Conservation (phyloP, 768 basidiomycete species). For the Tulasnella sp. region DNA sequence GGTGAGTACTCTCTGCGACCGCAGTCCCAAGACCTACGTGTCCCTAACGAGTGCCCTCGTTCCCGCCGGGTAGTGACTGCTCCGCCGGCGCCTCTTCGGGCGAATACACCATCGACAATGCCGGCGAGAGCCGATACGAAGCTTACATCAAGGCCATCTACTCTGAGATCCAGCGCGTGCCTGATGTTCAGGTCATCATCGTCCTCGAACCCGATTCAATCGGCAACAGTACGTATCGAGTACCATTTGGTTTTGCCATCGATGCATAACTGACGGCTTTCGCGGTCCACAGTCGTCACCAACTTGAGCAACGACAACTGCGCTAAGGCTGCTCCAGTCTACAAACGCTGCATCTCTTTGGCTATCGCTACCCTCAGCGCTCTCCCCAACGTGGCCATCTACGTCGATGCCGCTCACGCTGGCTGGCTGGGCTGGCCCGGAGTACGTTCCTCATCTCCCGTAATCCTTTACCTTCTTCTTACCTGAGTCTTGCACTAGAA, state of each 20-base stretch:
- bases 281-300: not conserved
- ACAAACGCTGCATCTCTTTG: conserved; percentile 17
- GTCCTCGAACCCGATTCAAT: conserved; percentile 28
- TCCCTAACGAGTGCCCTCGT: not conserved
- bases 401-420: conserved; percentile 28
- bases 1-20: conserved; percentile 9
- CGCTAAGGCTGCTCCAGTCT: conserved; percentile 22
- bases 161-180: conserved; percentile 19
- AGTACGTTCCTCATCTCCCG: not conserved
- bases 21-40: no score
- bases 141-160: conserved; percentile 2
- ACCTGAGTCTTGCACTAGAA: conserved; percentile 19
- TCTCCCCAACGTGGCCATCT: conserved; percentile 23
- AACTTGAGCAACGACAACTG: conserved; percentile 20
- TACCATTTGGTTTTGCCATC: conserved; percentile 2
- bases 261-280: conserved; percentile 17
- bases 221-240: conserved; percentile 21
- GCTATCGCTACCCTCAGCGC: conserved; percentile 24
- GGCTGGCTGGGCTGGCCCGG: conserved; percentile 27
- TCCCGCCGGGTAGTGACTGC: conserved; percentile 19
- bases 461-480: not conserved
- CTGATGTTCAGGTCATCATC: conserved; percentile 22
- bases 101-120: conserved; percentile 24
- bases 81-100: conserved; percentile 26
- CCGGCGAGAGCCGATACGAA: conserved; percentile 26